Conservation (phyloP, 2,329 filamentous ascomycete genomes). For the Cladophialophora psammophila region DNA sequence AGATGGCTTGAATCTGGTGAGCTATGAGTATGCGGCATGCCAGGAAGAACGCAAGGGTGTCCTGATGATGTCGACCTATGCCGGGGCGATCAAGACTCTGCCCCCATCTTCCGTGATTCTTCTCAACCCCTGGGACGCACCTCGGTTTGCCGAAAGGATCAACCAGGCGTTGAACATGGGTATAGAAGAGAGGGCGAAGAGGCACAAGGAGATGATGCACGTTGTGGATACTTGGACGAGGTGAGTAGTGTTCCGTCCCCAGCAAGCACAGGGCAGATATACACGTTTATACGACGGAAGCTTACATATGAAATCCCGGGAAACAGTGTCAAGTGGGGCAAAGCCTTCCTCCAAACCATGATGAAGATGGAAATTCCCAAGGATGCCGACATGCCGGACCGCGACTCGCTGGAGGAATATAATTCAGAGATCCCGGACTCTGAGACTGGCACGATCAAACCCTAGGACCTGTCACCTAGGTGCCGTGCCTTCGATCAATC, state of each 20-base stretch:
- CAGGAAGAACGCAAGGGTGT: slow-evolving; percentile 86
- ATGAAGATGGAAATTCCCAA: slow-evolving; percentile 23
- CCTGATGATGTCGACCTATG: slow-evolving; percentile 93
- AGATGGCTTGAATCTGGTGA: slow-evolving; percentile 97
- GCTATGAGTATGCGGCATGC: slow-evolving; percentile 94
- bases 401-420: neutral
- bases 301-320: neutral
- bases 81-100: slow-evolving; percentile 89
- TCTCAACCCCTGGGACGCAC: slow-evolving; percentile 95
- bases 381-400: slow-evolving; percentile 6
- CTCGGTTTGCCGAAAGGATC: slow-evolving; percentile 86
- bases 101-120: slow-evolving; percentile 77
- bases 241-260: slow-evolving; percentile 11
- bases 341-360: slow-evolving; percentile 30
- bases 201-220: slow-evolving; percentile 21
- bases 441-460: neutral
- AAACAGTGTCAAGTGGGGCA: slow-evolving; percentile 29
- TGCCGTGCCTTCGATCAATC: too few relatives aligned
- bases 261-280: neutral
- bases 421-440: slow-evolving; percentile 7
- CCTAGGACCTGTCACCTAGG: neutral
- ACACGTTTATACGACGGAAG: neutral
- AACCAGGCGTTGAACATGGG: slow-evolving; percentile 84
- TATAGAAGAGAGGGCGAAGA: slow-evolving; percentile 22
- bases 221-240: slow-evolving; percentile 34